Evolutionary conservation across 2,329 filamentous ascomycete species (phyloP).

Genomic region (Aureobasidium sp.): DNA sequence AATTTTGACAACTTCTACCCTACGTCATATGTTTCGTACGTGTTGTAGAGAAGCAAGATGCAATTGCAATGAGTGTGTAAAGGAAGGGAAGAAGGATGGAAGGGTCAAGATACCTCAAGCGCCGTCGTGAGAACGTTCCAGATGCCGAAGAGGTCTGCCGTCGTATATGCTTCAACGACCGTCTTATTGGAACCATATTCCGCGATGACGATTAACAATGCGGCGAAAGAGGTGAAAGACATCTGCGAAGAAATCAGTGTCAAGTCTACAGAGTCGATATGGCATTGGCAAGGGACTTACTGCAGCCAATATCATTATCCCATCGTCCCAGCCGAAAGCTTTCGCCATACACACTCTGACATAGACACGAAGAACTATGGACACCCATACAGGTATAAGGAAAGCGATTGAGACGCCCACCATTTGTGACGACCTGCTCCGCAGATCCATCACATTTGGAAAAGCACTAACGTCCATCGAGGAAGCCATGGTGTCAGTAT

Average conservation of each 20-base stretch:
- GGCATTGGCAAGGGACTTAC: too few relatives aligned
- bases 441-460: constrained; percentile 15
- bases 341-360: constrained; percentile 19
- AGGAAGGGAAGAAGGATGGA: neutral
- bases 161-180: neutral
- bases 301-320: constrained; percentile 11
- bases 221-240: neutral
- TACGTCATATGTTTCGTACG: too few relatives aligned
- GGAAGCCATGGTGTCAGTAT: neutral
- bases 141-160: neutral
- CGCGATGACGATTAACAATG: constrained; percentile 3
- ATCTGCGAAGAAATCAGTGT: neutral
- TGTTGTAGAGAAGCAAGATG: too few relatives aligned
- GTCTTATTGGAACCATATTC: neutral
- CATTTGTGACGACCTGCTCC: neutral
- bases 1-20: too few relatives aligned
- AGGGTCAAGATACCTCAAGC: neutral
- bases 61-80: too few relatives aligned
- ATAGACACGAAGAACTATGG: constrained; percentile 20
- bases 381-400: constrained; percentile 18
- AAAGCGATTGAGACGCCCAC: constrained; percentile 2
- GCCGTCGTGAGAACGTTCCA: constrained; percentile 3
- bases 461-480: neutral
- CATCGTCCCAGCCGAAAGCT: constrained; percentile 25
- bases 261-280: neutral